A percentile compares a stretch with the other conserved stretches of the same genome.
These are phyloP conservation scores for Naganishia friedmannii DNA, from an alignment of 768 basidiomycete species.

Conservation along the genomic window DNA sequence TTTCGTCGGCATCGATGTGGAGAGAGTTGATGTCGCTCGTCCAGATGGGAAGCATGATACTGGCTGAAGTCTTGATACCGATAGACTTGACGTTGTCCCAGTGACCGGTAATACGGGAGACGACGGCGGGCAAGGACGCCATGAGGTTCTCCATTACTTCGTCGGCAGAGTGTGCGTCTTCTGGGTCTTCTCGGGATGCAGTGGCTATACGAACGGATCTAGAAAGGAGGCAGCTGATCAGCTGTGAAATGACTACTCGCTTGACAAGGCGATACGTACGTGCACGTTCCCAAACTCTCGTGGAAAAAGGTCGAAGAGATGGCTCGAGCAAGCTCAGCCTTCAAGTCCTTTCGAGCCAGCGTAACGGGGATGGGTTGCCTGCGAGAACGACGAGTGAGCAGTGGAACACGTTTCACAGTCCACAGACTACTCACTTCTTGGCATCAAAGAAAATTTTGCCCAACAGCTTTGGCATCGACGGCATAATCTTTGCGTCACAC, in stretches of 20 bases:
- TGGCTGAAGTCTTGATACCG: constrained; percentile 82
- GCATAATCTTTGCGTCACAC: constrained; percentile 84
- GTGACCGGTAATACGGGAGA: constrained; percentile 66
- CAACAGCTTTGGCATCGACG: constrained; percentile 78
- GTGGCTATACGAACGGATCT: constrained; percentile 82
- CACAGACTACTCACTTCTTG: constrained; percentile 70
- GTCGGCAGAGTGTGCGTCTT: constrained; percentile 62
- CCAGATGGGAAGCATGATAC: constrained; percentile 87
- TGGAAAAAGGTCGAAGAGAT: constrained; percentile 94
- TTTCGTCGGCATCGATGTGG: constrained; percentile 39
- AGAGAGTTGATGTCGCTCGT: constrained; percentile 65
- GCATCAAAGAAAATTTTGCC: constrained; percentile 90
- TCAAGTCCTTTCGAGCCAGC: constrained; percentile 80
- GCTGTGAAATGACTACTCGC: neutral
- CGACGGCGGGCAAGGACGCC: constrained; percentile 71
- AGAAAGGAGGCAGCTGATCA: neutral
- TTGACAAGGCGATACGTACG: constrained; percentile 59
- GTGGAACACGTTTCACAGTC: constrained; percentile 29
- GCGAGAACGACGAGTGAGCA: neutral
- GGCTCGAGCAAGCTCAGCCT: constrained; percentile 85
- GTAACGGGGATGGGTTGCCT: constrained; percentile 97
- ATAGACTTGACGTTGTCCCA: constrained; percentile 91
- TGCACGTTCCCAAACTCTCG: constrained; percentile 87
- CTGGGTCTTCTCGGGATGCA: constrained; percentile 46
- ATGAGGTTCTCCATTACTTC: constrained; percentile 77